Evolutionary conservation across 2,329 filamentous ascomycete genomes (phyloP).

Genomic region (Tolypocladium cylindrosporum): DNA sequence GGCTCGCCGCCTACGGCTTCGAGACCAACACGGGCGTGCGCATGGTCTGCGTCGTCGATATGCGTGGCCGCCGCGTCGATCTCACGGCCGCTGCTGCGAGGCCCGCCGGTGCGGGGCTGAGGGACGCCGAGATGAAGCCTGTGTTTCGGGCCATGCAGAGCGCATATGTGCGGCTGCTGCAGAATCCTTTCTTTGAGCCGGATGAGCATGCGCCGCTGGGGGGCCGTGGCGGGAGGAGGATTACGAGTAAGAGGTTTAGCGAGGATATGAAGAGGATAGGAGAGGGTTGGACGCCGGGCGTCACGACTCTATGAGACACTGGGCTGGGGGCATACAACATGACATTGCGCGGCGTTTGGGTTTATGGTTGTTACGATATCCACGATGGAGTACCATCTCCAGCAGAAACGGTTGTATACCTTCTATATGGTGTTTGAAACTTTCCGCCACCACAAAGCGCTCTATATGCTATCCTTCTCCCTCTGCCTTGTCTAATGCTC

Average conservation of each 20-base stretch:
- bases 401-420: not conserved
- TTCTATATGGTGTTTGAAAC: constrained; percentile 1
- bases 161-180: constrained; percentile 79
- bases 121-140: constrained; percentile 79
- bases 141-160: constrained; percentile 87
- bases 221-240: constrained; percentile 52
- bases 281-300: constrained; percentile 70
- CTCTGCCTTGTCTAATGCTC: constrained; percentile 3
- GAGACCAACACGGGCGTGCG: constrained; percentile 93
- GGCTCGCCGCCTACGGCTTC: constrained; percentile 89
- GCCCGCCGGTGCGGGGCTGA: constrained; percentile 51
- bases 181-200: constrained; percentile 92
- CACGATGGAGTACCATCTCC: not conserved
- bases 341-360: constrained; percentile 16
- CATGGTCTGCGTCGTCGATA: constrained; percentile 83
- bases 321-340: constrained; percentile 3
- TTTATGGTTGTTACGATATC: not conserved
- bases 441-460: not conserved
- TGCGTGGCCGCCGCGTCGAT: constrained; percentile 58
- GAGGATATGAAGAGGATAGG: constrained; percentile 80
- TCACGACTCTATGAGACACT: constrained; percentile 42
- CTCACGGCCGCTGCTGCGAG: constrained; percentile 10
- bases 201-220: constrained; percentile 63
- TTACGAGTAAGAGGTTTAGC: constrained; percentile 71
- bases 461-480: not conserved